Percentiles rank a stretch among this genome's conserved stretches.
Conservation (phyloP, 2,329 filamentous ascomycete species). For the Aspergillus brunneoviolaceus region DNA sequence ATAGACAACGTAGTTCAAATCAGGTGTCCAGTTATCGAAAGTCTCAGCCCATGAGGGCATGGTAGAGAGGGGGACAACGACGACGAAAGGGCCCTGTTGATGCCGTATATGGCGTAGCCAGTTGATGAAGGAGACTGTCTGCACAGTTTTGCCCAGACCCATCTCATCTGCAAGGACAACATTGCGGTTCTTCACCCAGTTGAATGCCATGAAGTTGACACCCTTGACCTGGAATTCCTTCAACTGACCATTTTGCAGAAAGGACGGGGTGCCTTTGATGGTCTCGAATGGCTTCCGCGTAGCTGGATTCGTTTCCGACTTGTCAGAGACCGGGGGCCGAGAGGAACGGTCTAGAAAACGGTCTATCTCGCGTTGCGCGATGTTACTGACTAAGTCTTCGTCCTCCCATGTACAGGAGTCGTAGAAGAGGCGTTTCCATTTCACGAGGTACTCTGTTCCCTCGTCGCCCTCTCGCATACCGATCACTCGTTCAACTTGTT, state of each 20-base stretch:
- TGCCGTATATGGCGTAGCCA: constrained; percentile 88
- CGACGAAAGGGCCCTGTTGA: constrained; percentile 92
- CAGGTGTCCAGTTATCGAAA: constrained; percentile 93
- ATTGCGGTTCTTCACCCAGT: constrained; percentile 92
- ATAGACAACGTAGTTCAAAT: constrained; percentile 96
- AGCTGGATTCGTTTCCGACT: constrained; percentile 69
- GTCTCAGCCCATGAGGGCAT: constrained; percentile 98
- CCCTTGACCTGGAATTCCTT: constrained; percentile 92
- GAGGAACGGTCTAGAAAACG: constrained; percentile 82
- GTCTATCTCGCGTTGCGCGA: constrained; percentile 87
- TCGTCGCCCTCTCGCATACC: constrained; percentile 76
- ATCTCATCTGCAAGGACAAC: constrained; percentile 98
- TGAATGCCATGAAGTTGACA: constrained; percentile 91
- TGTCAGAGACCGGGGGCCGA: constrained; percentile 77
- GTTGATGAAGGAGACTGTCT: constrained; percentile 94
- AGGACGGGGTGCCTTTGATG: constrained; percentile 80
- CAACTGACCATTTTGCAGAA: constrained; percentile 79
- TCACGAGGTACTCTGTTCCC: constrained; percentile 85
- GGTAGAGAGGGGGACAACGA: constrained; percentile 94
- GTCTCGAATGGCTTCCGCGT: constrained; percentile 70
- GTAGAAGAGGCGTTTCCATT: constrained; percentile 94
- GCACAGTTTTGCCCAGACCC: constrained; percentile 96
- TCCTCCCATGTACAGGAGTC: constrained; percentile 94
- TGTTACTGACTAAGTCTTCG: constrained; percentile 69
- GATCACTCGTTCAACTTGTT: constrained; percentile 89